phyloP scores from a whole-genome alignment of 164 flowering plant genomes.

The Taxillus chinensis region DNA sequence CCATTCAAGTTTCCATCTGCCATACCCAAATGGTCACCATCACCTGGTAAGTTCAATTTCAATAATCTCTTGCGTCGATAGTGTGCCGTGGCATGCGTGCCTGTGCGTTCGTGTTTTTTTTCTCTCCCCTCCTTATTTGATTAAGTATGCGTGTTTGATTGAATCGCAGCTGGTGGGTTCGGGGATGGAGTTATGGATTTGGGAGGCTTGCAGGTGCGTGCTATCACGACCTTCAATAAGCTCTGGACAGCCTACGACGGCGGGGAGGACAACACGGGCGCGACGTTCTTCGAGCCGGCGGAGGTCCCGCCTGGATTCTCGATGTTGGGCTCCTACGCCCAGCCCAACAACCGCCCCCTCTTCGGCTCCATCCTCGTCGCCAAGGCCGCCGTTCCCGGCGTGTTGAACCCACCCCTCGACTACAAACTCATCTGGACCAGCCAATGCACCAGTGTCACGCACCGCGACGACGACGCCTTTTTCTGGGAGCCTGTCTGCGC shows the following conservation, averaged over 20 bases:
- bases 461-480: constrained; percentile 24
- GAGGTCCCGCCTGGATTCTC: constrained; percentile 51
- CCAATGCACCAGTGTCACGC: constrained; percentile 25
- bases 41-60: no score
- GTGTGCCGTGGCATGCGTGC: no score
- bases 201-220: constrained; percentile 57
- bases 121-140: no score
- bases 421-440: constrained; percentile 64
- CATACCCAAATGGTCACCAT: no score
- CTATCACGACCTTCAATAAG: constrained; percentile 46
- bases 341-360: constrained; percentile 62
- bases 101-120: no score
- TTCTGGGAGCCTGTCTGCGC: constrained; percentile 67
- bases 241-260: constrained; percentile 69
- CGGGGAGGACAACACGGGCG: constrained; percentile 58
- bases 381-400: constrained; percentile 18
- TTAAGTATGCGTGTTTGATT: background rate
- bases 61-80: no score
- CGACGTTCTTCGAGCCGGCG: constrained; percentile 61
- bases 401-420: constrained; percentile 30
- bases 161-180: constrained; percentile 48
- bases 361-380: constrained; percentile 62
- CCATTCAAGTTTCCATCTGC: no score
- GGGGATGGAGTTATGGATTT: constrained; percentile 62
- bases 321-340: constrained; percentile 62